Conservation (phyloP, 139 green algal species). For the Closterium sp. region DNA sequence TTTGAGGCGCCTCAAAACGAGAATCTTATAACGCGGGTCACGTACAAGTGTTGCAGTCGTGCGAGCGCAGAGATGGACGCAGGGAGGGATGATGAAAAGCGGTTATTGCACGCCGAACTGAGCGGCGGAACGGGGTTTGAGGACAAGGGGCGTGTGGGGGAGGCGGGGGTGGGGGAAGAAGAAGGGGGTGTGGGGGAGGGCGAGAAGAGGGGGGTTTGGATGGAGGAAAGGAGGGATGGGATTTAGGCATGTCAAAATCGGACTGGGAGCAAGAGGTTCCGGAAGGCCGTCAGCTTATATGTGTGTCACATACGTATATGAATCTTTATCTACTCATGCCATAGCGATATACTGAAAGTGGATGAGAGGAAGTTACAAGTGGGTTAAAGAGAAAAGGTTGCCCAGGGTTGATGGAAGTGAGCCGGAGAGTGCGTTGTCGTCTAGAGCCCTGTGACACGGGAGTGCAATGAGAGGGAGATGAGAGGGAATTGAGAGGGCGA, state of each 20-base stretch:
- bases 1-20: too few species aligned
- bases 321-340: too few species aligned
- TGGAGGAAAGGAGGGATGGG: neutral
- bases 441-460: neutral
- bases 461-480: neutral
- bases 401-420: too few species aligned
- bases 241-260: too few species aligned
- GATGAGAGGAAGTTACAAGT: neutral
- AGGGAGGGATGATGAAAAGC: neutral
- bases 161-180: neutral
- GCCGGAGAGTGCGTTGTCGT: too few species aligned
- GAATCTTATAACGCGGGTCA: too few species aligned
- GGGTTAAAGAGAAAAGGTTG: neutral
- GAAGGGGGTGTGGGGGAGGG: neutral
- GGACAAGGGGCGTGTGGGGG: neutral
- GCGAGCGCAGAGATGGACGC: neutral
- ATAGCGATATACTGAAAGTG: too few species aligned
- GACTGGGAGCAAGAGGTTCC: too few species aligned
- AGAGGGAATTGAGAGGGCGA: too few species aligned
- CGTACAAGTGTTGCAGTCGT: neutral
- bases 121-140: neutral
- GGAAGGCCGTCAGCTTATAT: too few species aligned
- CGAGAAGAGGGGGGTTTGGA: neutral
- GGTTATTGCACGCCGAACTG: neutral
- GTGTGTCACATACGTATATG: too few species aligned